phyloP scores from a whole-genome alignment of 2,329 filamentous ascomycete genomes.

The Fusarium foetens region DNA sequence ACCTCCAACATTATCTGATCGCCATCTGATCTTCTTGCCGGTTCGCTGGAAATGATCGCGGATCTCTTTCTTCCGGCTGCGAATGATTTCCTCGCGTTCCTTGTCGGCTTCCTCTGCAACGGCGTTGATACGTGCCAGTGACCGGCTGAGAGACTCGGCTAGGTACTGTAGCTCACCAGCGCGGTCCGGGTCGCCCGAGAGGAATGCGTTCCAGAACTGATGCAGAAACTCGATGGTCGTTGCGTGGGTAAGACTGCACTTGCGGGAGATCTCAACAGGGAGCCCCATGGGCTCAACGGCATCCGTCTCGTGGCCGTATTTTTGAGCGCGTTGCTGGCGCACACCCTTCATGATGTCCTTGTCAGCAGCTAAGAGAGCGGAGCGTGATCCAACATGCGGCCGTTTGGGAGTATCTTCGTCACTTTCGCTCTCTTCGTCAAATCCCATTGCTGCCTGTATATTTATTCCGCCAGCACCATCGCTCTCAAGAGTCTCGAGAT shows the following conservation, averaged over 20 bases:
- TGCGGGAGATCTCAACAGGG: constrained; percentile 65
- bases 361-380: constrained; percentile 71
- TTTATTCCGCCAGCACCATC: constrained; percentile 64
- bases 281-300: constrained; percentile 64
- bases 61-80: constrained; percentile 74
- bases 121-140: constrained; percentile 79
- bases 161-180: constrained; percentile 84
- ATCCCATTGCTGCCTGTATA: constrained; percentile 72
- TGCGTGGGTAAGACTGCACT: constrained; percentile 78
- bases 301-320: constrained; percentile 61
- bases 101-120: constrained; percentile 83
- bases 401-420: constrained; percentile 67
- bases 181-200: constrained; percentile 85
- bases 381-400: constrained; percentile 74
- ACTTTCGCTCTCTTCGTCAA: constrained; percentile 76
- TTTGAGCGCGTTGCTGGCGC: constrained; percentile 67
- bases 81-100: constrained; percentile 74
- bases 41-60: constrained; percentile 76
- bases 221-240: constrained; percentile 96
- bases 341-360: constrained; percentile 74
- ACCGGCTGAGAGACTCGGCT: constrained; percentile 82
- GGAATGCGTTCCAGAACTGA: constrained; percentile 94
- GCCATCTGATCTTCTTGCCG: constrained; percentile 77
- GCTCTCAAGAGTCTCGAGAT: constrained; percentile 64
- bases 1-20: constrained; percentile 74